These are phyloP conservation scores for Corymbia calophylla DNA, from an alignment of 441 rosid species.

Conservation along the genomic window DNA sequence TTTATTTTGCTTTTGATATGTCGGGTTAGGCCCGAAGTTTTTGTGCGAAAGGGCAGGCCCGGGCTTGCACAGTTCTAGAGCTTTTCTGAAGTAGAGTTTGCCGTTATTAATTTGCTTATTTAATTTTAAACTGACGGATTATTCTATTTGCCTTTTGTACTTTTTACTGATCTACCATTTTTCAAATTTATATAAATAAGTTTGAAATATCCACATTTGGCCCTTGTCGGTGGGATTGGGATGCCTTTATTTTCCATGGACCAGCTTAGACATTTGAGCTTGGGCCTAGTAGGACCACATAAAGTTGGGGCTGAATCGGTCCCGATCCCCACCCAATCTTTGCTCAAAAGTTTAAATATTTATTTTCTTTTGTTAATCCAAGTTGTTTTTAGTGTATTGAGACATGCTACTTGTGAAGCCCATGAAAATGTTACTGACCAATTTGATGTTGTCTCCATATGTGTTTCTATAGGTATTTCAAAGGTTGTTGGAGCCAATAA, in stretches of 20 bases:
- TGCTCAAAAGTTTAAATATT: neutral
- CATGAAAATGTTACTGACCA: neutral
- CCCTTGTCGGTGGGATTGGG: neutral
- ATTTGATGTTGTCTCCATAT: neutral
- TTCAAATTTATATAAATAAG: neutral
- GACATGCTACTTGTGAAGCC: neutral
- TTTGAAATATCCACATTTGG: neutral
- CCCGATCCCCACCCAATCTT: neutral
- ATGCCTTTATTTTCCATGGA: neutral
- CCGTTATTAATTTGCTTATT: neutral
- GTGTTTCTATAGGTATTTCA: conserved; percentile 25
- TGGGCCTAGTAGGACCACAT: neutral
- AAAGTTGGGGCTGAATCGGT: neutral
- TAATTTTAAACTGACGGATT: neutral
- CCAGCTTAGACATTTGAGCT: neutral
- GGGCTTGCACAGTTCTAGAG: neutral
- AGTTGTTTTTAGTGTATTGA: neutral
- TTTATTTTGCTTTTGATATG: neutral
- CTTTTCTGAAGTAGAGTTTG: neutral
- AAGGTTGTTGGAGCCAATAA: conserved; percentile 51
- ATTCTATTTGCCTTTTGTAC: neutral
- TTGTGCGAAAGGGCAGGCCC: rapidly evolving
- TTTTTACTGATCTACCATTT: neutral
- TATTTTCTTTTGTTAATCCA: neutral
- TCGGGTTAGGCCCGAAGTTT: neutral